Conservation (phyloP, 495 filamentous ascomycete genomes). For the Ramalina peruviana region DNA sequence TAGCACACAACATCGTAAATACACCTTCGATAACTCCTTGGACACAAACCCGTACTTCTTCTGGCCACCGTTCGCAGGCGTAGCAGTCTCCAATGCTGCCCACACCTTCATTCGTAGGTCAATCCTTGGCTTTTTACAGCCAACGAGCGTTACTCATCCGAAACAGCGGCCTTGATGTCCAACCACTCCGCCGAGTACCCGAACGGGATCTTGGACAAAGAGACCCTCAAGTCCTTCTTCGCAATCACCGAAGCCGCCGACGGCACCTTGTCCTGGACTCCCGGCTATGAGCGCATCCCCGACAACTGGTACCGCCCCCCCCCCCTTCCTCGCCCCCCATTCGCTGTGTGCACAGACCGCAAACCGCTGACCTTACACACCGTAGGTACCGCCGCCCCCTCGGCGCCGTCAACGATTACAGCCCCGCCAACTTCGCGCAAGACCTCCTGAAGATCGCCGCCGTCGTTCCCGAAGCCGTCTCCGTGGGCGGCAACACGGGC, state of each 20-base stretch:
- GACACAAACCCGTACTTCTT: conserved; percentile 39
- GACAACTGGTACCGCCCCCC: conserved; percentile 45
- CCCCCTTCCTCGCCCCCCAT: conserved; percentile 5
- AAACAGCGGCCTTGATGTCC: conserved; percentile 12
- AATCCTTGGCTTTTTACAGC: not conserved
- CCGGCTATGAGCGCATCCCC: conserved; percentile 40
- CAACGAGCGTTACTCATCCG: not conserved
- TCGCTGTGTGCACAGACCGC: conserved; percentile 13
- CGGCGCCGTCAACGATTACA: conserved; percentile 22
- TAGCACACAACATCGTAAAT: conserved; percentile 5
- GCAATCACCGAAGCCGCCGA: conserved; percentile 24
- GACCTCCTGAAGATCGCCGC: conserved; percentile 27
- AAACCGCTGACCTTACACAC: not conserved
- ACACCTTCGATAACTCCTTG: conserved; percentile 29
- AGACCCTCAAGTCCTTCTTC: conserved; percentile 33
- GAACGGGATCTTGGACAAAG: conserved; percentile 19
- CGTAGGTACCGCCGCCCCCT: conserved; percentile 10
- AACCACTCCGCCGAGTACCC: conserved; percentile 19
- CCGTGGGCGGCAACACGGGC: conserved; percentile 44
- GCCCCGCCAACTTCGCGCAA: conserved; percentile 22
- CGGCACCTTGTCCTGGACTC: conserved; percentile 25
- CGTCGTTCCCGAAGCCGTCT: conserved; percentile 18
- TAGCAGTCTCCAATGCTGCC: conserved; percentile 33
- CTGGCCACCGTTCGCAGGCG: conserved; percentile 32
- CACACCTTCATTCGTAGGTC: conserved; percentile 29